phyloP scores from a whole-genome alignment of 2,329 filamentous ascomycete species.

The Trichoderma aggressivum region DNA sequence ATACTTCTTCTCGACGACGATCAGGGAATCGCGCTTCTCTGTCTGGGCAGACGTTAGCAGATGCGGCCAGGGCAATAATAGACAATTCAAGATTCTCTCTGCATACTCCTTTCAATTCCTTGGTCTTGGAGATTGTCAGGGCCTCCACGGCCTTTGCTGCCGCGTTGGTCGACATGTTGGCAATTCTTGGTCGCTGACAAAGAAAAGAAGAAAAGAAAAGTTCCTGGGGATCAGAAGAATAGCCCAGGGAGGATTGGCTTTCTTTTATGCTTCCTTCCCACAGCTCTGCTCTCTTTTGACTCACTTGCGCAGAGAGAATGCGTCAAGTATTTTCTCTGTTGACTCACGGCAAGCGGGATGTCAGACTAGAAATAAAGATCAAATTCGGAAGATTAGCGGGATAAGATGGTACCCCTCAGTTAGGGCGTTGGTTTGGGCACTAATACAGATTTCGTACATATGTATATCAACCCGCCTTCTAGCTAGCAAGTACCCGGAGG shows the following conservation, averaged over 20 bases:
- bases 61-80: neutral
- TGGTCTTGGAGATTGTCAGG: constrained; percentile 55
- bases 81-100: neutral
- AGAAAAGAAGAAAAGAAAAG: neutral
- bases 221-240: neutral
- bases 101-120: constrained; percentile 57
- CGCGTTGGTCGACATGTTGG: constrained; percentile 42
- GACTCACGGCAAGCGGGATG: constrained; percentile 30
- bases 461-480: too few relatives aligned
- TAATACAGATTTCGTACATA: too few relatives aligned
- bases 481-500: too few relatives aligned
- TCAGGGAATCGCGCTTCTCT: constrained; percentile 80
- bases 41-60: constrained; percentile 49
- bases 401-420: too few relatives aligned
- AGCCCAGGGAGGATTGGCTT: neutral
- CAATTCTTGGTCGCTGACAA: neutral
- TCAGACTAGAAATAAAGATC: too few relatives aligned
- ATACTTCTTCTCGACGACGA: constrained; percentile 86
- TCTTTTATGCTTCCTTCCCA: constrained; percentile 11
- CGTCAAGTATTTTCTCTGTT: constrained; percentile 21
- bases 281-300: constrained; percentile 12
- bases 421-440: too few relatives aligned
- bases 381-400: too few relatives aligned
- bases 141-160: constrained; percentile 49
- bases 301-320: constrained; percentile 15